Percentiles rank a stretch among this genome's conserved stretches.
Evolutionary conservation across 129 eudicot species (phyloP).

Genomic region (Oenanthe sinensis): DNA sequence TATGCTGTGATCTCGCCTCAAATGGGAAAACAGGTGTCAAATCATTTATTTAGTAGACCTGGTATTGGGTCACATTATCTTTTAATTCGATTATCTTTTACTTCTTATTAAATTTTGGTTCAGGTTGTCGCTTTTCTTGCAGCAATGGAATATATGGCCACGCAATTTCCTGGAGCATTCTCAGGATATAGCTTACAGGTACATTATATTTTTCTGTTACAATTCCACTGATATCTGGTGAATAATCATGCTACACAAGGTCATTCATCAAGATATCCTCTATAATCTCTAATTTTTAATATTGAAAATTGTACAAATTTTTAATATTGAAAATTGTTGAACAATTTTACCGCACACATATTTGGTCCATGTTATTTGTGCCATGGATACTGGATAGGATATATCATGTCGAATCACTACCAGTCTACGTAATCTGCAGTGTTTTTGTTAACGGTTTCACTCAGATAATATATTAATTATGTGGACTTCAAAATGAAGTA

Average conservation of each 20-base stretch:
- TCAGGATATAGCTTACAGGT: conserved; percentile 74
- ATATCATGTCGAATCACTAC: background rate
- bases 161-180: conserved; percentile 93
- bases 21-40: conserved; percentile 87
- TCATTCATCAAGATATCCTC: too few species aligned
- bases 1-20: conserved; percentile 95
- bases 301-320: background rate
- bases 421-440: background rate
- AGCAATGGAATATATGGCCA: conserved; percentile 86
- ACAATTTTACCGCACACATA: background rate
- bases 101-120: conserved; percentile 12
- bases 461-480: background rate
- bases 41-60: background rate
- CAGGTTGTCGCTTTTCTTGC: conserved; percentile 96
- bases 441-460: background rate
- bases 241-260: too few species aligned
- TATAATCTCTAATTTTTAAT: background rate
- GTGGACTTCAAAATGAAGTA: background rate
- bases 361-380: background rate
- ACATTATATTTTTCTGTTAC: background rate
- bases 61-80: background rate
- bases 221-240: background rate
- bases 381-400: background rate
- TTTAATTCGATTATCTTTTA: background rate
- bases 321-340: background rate